Evolutionary conservation across 352 stramenopile species (phyloP), one percentile per base, ranked within the genome.

Genomic region (Phytophthora litchii): DNA sequence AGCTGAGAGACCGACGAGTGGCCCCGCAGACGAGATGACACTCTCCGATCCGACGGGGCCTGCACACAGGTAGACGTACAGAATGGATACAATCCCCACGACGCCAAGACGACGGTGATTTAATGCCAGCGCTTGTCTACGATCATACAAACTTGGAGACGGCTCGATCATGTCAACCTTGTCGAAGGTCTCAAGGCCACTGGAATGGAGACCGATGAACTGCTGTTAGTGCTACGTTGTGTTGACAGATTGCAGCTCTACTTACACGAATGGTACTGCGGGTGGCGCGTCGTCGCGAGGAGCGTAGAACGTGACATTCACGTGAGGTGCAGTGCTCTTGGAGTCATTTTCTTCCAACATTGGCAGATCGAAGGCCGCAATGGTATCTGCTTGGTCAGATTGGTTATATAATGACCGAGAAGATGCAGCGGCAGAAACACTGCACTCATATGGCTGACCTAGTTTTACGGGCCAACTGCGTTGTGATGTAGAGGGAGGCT

Each of bases 1-100:
- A 6, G 86, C 86, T 0, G 96, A 43, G 14, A 98, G 69, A 10
- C 91, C 78, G 53, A 91, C 52, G 20, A 93, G 80, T 10, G 71
- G 70, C 13, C 74, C 71, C 7, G 54, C 57, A 0, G 74, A 52
- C 1, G 68, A 74, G 37, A 77, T 55, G 25, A 74, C 56, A 13
- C 23, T 20, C 46, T 80, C 68, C 0, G 66, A 67, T n/a, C 70
- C 70, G 17, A 71, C 69, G 37, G 70, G 70, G 13, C 70, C 67
- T 6, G 54, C 61, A 25, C 67, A 79, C n/a, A 71, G 7, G 50
- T 74, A 76, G 29, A 79, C 23, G 52, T 79, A 79, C 35, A 66
- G 34, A 41, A 79, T 76, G 31, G 63, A 57, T 2, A 70, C 58
- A 20, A 79, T 64, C 11, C 63, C 58, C 2, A 61, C 36, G 12